Evolutionary conservation across 768 basidiomycete species (phyloP).

Genomic region (Leccinum longicurvipes): DNA sequence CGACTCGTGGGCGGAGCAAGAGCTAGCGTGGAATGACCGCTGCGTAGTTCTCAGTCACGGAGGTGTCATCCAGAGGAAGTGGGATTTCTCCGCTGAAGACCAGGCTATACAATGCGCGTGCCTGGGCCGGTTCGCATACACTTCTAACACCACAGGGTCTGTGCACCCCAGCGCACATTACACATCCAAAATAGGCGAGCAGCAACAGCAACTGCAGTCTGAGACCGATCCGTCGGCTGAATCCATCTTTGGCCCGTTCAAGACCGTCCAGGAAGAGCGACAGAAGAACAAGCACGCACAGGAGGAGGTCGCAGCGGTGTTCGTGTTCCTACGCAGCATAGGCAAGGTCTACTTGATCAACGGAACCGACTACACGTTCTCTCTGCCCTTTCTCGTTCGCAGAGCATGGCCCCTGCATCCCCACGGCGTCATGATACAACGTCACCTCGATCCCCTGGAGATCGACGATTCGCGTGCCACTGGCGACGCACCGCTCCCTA

Average conservation of each 20-base stretch:
- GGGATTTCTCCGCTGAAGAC: conserved; percentile 69
- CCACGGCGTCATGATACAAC: conserved; percentile 76
- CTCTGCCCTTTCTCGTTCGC: conserved; percentile 76
- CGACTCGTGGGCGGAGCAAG: conserved; percentile 50
- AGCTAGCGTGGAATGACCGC: conserved; percentile 67
- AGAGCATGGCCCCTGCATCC: conserved; percentile 77
- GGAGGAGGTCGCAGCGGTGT: conserved; percentile 55
- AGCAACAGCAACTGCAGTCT: neutral
- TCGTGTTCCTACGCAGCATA: conserved; percentile 74
- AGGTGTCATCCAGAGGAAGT: conserved; percentile 66
- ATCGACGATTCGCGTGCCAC: conserved; percentile 61
- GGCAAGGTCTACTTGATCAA: conserved; percentile 69
- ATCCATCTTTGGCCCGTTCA: conserved; percentile 42
- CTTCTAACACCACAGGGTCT: conserved; percentile 25
- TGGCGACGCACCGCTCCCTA: conserved; percentile 70
- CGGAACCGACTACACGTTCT: conserved; percentile 73
- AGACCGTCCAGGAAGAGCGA: conserved; percentile 39
- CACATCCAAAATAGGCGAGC: conserved; percentile 19
- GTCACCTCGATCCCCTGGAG: conserved; percentile 66
- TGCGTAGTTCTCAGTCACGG: conserved; percentile 64
- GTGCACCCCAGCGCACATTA: conserved; percentile 29
- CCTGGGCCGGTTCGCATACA: conserved; percentile 67
- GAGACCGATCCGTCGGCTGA: conserved; percentile 14
- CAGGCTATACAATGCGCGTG: conserved; percentile 79
- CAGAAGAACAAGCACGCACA: conserved; percentile 34